A percentile compares a stretch with the other conserved stretches of the same genome.
Conservation (phyloP, 345 rosid genomes). For the Chamaenerion angustifolium region DNA sequence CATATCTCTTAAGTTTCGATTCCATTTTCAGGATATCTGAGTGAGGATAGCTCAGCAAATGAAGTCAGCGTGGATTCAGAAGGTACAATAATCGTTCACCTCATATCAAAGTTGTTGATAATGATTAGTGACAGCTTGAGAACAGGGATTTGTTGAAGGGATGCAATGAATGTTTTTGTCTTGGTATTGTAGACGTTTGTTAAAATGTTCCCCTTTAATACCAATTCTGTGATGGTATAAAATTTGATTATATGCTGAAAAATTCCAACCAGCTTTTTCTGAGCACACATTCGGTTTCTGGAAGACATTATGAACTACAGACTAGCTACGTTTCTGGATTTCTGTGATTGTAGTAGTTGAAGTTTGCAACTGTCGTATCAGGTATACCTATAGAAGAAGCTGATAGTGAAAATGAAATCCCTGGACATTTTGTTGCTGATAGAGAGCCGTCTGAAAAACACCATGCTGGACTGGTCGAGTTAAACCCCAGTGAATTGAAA, state of each 20-base stretch:
- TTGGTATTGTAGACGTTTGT: background rate
- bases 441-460: constrained; percentile 9
- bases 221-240: too few species aligned
- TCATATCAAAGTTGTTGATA: background rate
- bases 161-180: too few species aligned
- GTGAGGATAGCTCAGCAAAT: constrained; percentile 45
- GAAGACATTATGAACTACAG: too few species aligned
- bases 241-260: too few species aligned
- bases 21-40: constrained; percentile 31
- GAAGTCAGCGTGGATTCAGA: constrained; percentile 25
- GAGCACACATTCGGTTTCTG: too few species aligned
- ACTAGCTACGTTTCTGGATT: too few species aligned
- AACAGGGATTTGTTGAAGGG: too few species aligned
- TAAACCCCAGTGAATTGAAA: constrained; percentile 6
- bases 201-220: too few species aligned
- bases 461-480: constrained; percentile 6
- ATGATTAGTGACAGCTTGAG: too few species aligned
- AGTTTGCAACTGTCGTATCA: constrained; percentile 1
- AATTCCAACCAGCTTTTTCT: too few species aligned
- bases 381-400: constrained; percentile 26
- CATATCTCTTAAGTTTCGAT: background rate
- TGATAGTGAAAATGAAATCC: constrained; percentile 28
- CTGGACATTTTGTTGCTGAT: constrained; percentile 1
- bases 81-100: constrained; percentile 16
- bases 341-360: too few species aligned